Percentiles rank a stretch among this genome's conserved stretches.
Conservation (phyloP, 1,284 basidiomycete genomes). For the Schizophyllum amplum region DNA sequence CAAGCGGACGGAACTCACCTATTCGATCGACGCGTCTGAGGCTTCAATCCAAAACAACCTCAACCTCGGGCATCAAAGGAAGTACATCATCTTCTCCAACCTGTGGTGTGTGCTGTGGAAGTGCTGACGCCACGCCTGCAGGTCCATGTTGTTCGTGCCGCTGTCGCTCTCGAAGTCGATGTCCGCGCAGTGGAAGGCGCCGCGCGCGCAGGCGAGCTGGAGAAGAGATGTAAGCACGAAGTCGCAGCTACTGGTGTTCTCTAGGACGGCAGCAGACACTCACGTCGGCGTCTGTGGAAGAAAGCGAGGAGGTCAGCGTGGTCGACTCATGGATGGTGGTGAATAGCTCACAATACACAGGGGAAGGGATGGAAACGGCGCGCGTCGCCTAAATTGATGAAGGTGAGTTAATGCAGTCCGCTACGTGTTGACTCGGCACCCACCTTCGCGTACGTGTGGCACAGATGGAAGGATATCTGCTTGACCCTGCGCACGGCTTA, state of each 20-base stretch:
- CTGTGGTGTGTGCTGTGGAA: constrained; percentile 1
- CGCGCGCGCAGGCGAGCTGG: constrained; percentile 11
- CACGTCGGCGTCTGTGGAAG: constrained; percentile 23
- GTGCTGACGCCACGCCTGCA: constrained; percentile 9
- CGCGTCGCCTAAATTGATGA: constrained; percentile 18
- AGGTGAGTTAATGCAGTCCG: not conserved
- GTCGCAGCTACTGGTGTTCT: too few relatives aligned
- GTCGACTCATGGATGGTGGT: not conserved
- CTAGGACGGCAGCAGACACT: too few relatives aligned
- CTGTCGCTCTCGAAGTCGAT: constrained; percentile 12
- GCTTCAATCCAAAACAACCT: not conserved
- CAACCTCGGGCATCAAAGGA: too few relatives aligned
- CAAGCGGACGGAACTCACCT: too few relatives aligned
- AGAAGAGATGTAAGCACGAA: too few relatives aligned
- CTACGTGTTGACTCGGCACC: not conserved
- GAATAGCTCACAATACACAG: constrained; percentile 27
- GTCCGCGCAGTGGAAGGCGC: constrained; percentile 10
- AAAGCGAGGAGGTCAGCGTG: not conserved
- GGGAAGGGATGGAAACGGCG: constrained; percentile 28
- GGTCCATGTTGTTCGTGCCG: constrained; percentile 11
- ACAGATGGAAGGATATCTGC: constrained; percentile 19
- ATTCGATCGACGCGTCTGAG: too few relatives aligned
- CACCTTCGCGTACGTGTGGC: constrained; percentile 21
- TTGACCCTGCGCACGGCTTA: constrained; percentile 8
- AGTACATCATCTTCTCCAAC: constrained; percentile 6